Evolutionary conservation across 2,329 filamentous ascomycete species (phyloP).

Genomic region (Pseudogymnoascus sp.): DNA sequence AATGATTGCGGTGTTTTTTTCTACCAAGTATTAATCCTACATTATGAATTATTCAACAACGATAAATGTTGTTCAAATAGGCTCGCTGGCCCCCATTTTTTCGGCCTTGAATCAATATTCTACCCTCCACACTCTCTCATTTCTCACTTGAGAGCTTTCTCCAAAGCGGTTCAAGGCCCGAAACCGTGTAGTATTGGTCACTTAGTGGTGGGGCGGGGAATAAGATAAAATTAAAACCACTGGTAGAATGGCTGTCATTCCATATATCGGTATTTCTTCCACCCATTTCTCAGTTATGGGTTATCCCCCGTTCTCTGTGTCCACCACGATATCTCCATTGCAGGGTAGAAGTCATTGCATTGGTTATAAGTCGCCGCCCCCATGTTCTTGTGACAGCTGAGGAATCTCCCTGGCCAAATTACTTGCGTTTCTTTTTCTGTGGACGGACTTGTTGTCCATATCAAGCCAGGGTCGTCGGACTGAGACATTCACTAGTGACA

Average conservation of each 20-base stretch:
- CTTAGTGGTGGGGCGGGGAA: background rate
- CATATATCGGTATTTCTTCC: background rate
- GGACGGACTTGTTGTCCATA: background rate
- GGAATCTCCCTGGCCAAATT: background rate
- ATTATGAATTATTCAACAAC: background rate
- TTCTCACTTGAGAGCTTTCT: background rate
- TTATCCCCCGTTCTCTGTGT: background rate
- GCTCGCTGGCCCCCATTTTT: background rate
- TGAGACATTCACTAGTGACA: conserved; percentile 7
- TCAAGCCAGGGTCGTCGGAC: background rate
- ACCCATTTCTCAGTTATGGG: background rate
- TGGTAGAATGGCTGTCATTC: conserved; percentile 4
- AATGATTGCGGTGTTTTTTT: background rate
- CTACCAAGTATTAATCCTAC: background rate
- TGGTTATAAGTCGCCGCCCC: background rate
- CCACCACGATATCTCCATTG: background rate
- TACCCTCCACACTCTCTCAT: background rate
- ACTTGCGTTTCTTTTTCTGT: background rate
- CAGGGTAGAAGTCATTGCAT: background rate
- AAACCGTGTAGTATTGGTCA: background rate
- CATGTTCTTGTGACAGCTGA: background rate
- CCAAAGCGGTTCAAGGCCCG: background rate
- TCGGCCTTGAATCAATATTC: background rate
- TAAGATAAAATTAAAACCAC: background rate
- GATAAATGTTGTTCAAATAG: background rate